Base-by-base conservation (phyloP, 805 yeast genomes). In the Candida nitratophila region DNA sequence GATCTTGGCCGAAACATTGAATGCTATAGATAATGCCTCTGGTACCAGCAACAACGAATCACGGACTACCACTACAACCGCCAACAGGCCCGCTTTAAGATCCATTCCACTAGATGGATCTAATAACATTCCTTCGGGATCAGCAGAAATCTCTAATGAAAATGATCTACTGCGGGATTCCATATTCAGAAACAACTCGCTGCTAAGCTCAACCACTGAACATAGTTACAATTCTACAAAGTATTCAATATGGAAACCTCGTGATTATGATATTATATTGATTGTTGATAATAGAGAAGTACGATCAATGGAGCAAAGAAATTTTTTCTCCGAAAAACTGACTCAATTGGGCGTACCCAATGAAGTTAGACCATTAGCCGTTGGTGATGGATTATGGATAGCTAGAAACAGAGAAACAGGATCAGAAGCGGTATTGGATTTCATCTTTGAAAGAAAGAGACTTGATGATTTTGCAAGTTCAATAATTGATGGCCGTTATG, bases 341-440 rank as follows among this genome's bases (percentile, higher is more conserved):
- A 57, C 55, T 0, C 61, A 68, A 17, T 56, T 68, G 10, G 81
- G 80, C 0, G 67, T 84, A 1, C 60, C 64, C 3, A 68, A 76
- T 41, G 81, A 76, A 19, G 75, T 73, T 1, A 61, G 76, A 40
- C 68, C 86, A 1, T 67, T 93, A 26, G 66, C 93, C 0, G 77
- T 90, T 2, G 98, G 99, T 6, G 99, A 93, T 65, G 83, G 83
- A 1, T 49, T 84, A 10, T 93, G 98, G 99, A 71, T 89, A 3
- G 99, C 96, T 0, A 73, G 74, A 44, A 75, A 88, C 54, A 74
- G 67, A 42, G 52, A 47, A 0, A 74, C 86, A 0, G 71, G 74
- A 1, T 73, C 74, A 43, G 81, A 81, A 44, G 87, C 81, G 4
- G 83, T 86, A 1, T 63, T 93, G 16, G 85, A 91, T 58, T 81